These are phyloP conservation scores for Syncephalastrum contaminatum DNA, from an alignment of 371 early-diverging fungal species.

Conservation along the genomic window DNA sequence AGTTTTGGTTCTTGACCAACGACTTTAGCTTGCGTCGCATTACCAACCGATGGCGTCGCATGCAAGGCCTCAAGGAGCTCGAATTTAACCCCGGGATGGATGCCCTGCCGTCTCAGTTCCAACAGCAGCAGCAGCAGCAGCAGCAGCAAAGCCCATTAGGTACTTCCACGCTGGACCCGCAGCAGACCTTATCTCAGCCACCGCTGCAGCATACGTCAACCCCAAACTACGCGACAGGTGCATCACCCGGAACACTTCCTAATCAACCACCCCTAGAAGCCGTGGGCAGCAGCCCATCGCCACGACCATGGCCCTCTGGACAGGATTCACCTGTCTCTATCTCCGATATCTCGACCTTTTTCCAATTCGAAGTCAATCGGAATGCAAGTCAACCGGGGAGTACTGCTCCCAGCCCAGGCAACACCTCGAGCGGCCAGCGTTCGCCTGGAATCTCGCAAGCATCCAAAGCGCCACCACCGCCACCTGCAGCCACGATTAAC, in stretches of 20 bases:
- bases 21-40: slow-evolving; percentile 24
- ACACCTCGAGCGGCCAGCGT: no score
- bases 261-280: slow-evolving; percentile 5
- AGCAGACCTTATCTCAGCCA: not conserved
- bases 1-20: slow-evolving; percentile 40
- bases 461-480: no score
- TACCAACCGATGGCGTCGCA: slow-evolving; percentile 25
- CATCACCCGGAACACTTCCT: not conserved
- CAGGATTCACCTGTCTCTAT: no score
- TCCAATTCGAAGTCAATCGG: no score
- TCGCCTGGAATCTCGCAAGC: no score
- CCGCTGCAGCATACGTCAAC: not conserved
- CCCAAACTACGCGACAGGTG: not conserved
- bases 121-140: not conserved
- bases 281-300: no score
- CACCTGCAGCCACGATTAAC: no score
- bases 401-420: no score
- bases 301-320: no score
- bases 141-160: not conserved
- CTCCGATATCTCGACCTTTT: no score
- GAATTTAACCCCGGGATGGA: slow-evolving; percentile 1
- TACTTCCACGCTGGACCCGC: not conserved
- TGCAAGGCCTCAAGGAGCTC: slow-evolving; percentile 30
- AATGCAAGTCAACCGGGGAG: no score
- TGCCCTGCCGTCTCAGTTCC: not conserved